Conservation (phyloP, 139 green algal species). For the Micromonas pusilla region DNA sequence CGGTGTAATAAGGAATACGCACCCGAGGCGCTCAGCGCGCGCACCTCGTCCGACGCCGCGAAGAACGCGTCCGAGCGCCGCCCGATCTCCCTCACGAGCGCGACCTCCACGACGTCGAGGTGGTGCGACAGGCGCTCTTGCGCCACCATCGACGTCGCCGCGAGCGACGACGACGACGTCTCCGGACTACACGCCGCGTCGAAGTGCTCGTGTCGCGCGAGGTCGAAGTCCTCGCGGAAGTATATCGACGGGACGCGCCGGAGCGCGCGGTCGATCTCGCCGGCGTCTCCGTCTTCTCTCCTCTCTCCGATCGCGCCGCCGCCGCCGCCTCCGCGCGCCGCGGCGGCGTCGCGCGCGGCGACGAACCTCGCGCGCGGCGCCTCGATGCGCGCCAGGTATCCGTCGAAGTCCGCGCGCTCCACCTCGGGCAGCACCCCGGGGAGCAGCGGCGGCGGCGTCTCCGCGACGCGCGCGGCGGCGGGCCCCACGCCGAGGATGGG, state of each 20-base stretch:
- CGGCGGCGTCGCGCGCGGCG: neutral
- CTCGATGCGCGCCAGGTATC: neutral
- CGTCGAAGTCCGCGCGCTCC: neutral
- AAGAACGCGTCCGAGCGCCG: slow-evolving; percentile 43
- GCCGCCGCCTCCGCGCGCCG: neutral
- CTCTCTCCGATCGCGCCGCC: neutral
- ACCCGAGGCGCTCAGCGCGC: neutral
- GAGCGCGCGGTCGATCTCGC: neutral
- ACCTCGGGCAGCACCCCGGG: slow-evolving; percentile 10
- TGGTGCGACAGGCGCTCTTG: slow-evolving; percentile 44
- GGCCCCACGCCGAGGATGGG: no score
- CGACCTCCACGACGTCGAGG: slow-evolving; percentile 42
- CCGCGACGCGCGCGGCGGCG: no score
- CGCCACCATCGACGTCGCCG: neutral
- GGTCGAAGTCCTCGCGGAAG: slow-evolving; percentile 12
- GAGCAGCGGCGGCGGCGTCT: neutral
- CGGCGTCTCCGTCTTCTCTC: neutral
- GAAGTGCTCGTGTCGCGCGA: neutral
- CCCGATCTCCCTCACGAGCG: slow-evolving; percentile 42
- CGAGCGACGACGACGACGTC: neutral
- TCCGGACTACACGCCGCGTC: neutral
- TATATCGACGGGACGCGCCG: neutral
- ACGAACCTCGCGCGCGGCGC: neutral
- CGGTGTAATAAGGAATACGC: neutral
- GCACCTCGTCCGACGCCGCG: slow-evolving; percentile 20